Evolutionary conservation across 1,284 basidiomycete species (phyloP).

Genomic region (Boletus mariae): DNA sequence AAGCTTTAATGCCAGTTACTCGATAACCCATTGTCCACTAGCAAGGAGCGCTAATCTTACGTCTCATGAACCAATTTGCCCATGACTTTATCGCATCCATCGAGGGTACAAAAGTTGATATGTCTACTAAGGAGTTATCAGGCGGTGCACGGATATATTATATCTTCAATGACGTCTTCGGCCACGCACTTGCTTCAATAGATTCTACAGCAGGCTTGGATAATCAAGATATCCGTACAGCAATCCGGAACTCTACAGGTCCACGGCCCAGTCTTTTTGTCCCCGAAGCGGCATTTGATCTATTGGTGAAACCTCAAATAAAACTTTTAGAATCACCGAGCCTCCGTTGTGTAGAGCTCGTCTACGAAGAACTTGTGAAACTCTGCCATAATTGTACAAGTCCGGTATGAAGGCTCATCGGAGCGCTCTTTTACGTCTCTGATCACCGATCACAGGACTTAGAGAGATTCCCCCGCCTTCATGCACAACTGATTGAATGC

Average conservation of each 20-base stretch:
- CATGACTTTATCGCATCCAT: constrained; percentile 97
- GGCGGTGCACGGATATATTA: constrained; percentile 98
- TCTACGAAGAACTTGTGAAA: constrained; percentile 99
- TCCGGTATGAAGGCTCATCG: constrained; percentile 47
- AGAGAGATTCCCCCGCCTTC: constrained; percentile 93
- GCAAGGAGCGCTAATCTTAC: constrained; percentile 86
- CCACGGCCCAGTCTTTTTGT: constrained; percentile 96
- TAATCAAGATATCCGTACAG: constrained; percentile 94
- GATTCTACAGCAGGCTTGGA: constrained; percentile 91
- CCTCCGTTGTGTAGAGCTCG: constrained; percentile 94
- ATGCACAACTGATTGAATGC: constrained; percentile 94
- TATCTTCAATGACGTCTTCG: constrained; percentile 99
- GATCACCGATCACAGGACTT: constrained; percentile 63
- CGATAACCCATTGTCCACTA: constrained; percentile 25
- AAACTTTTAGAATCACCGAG: constrained; percentile 93
- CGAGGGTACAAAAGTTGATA: constrained; percentile 95
- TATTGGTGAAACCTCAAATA: constrained; percentile 98
- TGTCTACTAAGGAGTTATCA: constrained; percentile 97
- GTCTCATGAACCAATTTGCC: constrained; percentile 99
- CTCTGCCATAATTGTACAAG: constrained; percentile 99
- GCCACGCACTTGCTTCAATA: constrained; percentile 85
- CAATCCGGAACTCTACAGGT: constrained; percentile 97
- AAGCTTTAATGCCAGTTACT: constrained; percentile 5
- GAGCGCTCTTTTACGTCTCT: constrained; percentile 4
- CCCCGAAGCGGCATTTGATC: constrained; percentile 95